These are phyloP conservation scores for Bipolaris victoriae DNA, from an alignment of 2,329 filamentous ascomycete species.

Conservation along the genomic window DNA sequence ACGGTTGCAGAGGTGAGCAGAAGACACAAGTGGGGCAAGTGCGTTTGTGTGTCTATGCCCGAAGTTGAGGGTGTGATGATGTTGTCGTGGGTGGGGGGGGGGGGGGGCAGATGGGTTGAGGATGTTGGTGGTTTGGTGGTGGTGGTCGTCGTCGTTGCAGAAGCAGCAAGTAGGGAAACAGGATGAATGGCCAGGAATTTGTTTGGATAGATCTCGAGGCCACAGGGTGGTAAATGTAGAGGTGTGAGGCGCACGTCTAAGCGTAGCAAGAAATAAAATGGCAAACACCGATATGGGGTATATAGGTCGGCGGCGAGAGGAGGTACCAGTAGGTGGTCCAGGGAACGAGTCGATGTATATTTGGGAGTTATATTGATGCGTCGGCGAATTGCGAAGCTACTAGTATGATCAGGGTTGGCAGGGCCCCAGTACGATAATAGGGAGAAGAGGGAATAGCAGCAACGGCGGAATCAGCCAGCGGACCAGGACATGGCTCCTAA, in stretches of 20 bases:
- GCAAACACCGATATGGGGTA: slow-evolving; percentile 20
- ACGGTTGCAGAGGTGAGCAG: slow-evolving; percentile 11
- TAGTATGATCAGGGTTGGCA: slow-evolving; percentile 31
- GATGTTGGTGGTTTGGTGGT: neutral
- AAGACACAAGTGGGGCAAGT: slow-evolving; percentile 18
- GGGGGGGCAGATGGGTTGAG: neutral
- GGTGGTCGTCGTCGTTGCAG: slow-evolving; percentile 9
- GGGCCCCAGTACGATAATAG: slow-evolving; percentile 35
- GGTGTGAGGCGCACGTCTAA: slow-evolving; percentile 23
- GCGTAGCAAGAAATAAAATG: slow-evolving; percentile 10
- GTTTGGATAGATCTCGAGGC: slow-evolving; percentile 9
- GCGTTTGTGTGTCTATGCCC: slow-evolving; percentile 8
- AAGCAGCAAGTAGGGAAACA: slow-evolving; percentile 10
- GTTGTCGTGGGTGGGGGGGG: slow-evolving; percentile 6
- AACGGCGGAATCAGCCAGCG: slow-evolving; percentile 38
- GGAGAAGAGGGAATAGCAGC: slow-evolving; percentile 29
- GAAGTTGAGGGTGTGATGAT: slow-evolving; percentile 9
- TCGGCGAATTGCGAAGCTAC: slow-evolving; percentile 36
- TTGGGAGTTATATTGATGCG: slow-evolving; percentile 30
- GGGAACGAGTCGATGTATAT: slow-evolving; percentile 25
- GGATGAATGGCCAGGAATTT: slow-evolving; percentile 7
- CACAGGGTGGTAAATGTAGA: slow-evolving; percentile 10
- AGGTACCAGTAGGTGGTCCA: slow-evolving; percentile 29
- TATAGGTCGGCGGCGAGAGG: slow-evolving; percentile 20
- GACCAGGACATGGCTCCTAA: slow-evolving; percentile 35